Base-by-base conservation (phyloP, 2,329 filamentous ascomycete genomes). In the Didymella segeticola region DNA sequence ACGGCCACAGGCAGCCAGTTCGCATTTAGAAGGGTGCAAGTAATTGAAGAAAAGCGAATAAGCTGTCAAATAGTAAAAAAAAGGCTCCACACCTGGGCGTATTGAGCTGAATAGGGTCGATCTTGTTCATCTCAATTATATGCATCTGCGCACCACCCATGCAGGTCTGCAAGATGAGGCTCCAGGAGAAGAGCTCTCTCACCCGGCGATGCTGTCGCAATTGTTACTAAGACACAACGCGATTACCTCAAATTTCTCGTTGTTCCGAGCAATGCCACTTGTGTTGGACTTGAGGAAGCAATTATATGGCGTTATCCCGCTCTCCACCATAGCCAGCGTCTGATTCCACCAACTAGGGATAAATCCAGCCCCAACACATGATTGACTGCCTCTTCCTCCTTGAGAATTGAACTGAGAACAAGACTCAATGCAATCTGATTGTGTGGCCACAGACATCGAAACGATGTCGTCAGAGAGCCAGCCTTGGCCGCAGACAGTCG, bases 331-430 rank as follows among this genome's bases (percentile, higher is more conserved):
- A 0, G 53, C 49, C 9, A 19, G 31, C 2, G 27, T 46, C 26
- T 57, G 49, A 34, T 53, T 47, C 55, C 49, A 53, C 55, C 55
- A 57, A 11, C 30, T 29, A 1, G 55, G 50, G 5, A 54, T 41
- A 17, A 43, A 57, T 2, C 45, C 49, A 8, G 41, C 46, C n/a
- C 55, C 50, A 4, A 58, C 51, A 27, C 56, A 58, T 3, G 6
- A 15, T 23, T 43, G 25, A 8, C 45, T 37, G 7, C 4, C 17
- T 3, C 5, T 27, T 4, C n/a, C n/a, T 4, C 4, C 15, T 41
- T 52, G 27, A 47, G 29, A 47, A 23, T 58, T 58, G 47, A 48
- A 55, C 30, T 46, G 39, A 17, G 39, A n/a, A 27, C 56, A 58
- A 1, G 56, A 38, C n/a, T 58, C 56, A 14, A 58, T 43, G 33